Evolutionary conservation across 805 yeast genomes (phyloP), one percentile per base, ranked within the genome.

Genomic region (Candida oleophila): DNA sequence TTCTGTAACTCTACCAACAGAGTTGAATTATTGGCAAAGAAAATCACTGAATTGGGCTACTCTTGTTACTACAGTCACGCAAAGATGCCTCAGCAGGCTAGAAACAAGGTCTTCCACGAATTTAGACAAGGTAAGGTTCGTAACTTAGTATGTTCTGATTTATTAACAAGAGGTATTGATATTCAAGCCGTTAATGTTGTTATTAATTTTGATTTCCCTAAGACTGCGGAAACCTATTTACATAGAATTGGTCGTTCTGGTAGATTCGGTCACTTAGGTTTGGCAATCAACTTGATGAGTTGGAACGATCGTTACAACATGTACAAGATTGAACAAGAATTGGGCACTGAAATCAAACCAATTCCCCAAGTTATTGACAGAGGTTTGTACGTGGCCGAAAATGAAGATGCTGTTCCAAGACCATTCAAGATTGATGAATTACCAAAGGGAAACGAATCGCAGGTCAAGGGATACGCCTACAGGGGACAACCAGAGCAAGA

Each of bases 201-300:
- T 42, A 88, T 94, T 60, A 94, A 94, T 73, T 94, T 94, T 66
- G 99, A 94, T 68, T 94, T 94, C 85, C 99, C 99, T 51, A 92
- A 92, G 68, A 89, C 86, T 45, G 97, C 98, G 5, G 99, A 94
- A 69, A 94, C 98, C 36, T 94, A 94, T 66, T 79, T 94, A 58
- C 99, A 94, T 74, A 87, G 98, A 79, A 94, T 92, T 58, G 98
- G 98, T 78, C 89, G 99, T 77, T 90, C 97, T 5, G 98, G 99
- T 56, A 88, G 99, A 77, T 94, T 89, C 62, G 99, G 99, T 55
- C 99, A 94, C 67, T 82, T 91, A 63, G 99, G 99, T 77, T 79
- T 94, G 64, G 99, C 99, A 28, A 90, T 94, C 62, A 94, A 94
- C 72, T 80, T 94, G 60, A 89, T 94, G 74, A 89, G 91, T 67